phyloP scores from a whole-genome alignment of 176 grass and related monocot genomes.

The Saccharum officinarum region DNA sequence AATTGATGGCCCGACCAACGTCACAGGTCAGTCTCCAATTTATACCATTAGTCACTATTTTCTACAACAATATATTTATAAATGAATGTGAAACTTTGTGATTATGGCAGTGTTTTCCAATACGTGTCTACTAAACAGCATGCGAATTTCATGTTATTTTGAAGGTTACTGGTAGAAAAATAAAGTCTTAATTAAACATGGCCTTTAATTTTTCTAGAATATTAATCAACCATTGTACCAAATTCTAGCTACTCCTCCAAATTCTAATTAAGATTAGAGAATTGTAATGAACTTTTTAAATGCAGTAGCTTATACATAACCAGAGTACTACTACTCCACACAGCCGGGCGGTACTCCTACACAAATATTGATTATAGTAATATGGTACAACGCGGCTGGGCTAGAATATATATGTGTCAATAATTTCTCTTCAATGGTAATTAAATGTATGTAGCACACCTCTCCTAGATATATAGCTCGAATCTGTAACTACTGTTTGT shows the following conservation, averaged over 20 bases:
- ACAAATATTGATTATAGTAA: background rate
- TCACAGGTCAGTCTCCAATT: no score
- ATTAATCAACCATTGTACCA: background rate
- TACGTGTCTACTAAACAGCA: no score
- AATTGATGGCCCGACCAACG: no score
- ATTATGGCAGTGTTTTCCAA: no score
- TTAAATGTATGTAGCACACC: background rate
- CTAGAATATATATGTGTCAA: background rate
- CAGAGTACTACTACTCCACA: background rate
- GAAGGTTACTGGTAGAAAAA: no score
- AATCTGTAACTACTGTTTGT: background rate
- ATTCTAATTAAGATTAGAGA: background rate
- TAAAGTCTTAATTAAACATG: no score
- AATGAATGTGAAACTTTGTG: no score
- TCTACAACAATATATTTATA: no score
- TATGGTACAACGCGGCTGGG: background rate
- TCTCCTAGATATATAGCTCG: background rate
- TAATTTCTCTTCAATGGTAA: background rate
- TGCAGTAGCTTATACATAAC: background rate
- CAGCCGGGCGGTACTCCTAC: background rate
- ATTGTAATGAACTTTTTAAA: background rate
- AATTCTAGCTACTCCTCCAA: background rate
- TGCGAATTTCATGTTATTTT: no score
- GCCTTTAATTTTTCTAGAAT: no score
- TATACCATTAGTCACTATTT: no score